Evolutionary conservation across 2,329 filamentous ascomycete genomes (phyloP).

Genomic region (Hypoxylon sp.): DNA sequence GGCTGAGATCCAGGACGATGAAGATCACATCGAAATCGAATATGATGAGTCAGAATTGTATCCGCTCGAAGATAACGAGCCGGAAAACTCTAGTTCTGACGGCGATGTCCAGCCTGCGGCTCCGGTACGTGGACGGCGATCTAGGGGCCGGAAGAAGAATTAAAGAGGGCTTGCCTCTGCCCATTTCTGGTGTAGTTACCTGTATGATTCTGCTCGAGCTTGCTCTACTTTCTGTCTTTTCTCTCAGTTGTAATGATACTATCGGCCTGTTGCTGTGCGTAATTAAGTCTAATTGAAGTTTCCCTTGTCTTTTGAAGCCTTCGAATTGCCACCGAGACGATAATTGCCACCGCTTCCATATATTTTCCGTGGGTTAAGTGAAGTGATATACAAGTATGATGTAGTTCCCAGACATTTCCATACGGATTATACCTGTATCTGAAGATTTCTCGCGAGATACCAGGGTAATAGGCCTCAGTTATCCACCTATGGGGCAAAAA

Average conservation of each 20-base stretch:
- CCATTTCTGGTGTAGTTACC: neutral
- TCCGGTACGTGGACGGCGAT: neutral
- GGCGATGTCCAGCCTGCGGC: neutral
- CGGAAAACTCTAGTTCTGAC: neutral
- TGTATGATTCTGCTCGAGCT: neutral
- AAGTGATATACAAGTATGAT: neutral
- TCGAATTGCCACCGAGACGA: neutral
- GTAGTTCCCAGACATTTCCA: too few species aligned
- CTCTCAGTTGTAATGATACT: neutral
- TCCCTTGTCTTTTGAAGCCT: neutral
- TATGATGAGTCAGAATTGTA: slow-evolving; percentile 48
- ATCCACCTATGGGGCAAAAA: too few species aligned
- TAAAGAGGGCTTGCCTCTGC: neutral
- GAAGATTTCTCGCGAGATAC: too few species aligned
- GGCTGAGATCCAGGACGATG: slow-evolving; percentile 41
- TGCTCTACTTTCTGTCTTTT: neutral
- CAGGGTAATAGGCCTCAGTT: too few species aligned
- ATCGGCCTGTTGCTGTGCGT: neutral
- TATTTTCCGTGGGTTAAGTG: neutral
- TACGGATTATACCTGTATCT: too few species aligned
- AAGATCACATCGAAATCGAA: slow-evolving; percentile 41
- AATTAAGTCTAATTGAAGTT: neutral
- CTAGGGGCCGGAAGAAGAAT: neutral
- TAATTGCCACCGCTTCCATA: neutral
- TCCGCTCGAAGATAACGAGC: slow-evolving; percentile 19